phyloP scores from a whole-genome alignment of 176 grass and related monocot species.

The Ampelocalamus luodianensis region DNA sequence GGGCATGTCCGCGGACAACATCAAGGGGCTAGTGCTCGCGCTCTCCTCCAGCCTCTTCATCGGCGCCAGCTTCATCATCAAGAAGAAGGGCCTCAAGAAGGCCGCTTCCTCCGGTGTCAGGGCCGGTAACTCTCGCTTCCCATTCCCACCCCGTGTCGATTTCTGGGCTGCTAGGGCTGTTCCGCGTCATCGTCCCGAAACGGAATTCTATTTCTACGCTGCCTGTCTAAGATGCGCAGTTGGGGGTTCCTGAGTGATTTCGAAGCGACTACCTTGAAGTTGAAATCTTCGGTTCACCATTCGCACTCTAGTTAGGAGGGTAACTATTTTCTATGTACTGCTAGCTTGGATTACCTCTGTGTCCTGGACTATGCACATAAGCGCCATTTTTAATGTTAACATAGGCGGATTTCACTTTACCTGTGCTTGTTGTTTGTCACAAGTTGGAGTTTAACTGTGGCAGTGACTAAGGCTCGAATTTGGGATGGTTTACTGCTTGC shows the following conservation, averaged over 20 bases:
- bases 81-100: slow-evolving; percentile 98
- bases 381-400: neutral
- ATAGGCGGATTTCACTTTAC: neutral
- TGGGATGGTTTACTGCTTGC: neutral
- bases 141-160: neutral
- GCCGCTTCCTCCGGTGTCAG: slow-evolving; percentile 69
- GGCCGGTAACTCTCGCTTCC: slow-evolving; percentile 44
- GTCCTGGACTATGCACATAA: neutral
- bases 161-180: too few species aligned
- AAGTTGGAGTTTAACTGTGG: neutral
- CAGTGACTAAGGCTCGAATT: neutral
- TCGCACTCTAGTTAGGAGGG: neutral
- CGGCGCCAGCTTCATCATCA: slow-evolving; percentile 96
- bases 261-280: neutral
- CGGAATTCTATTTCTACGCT: neutral
- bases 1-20: slow-evolving; percentile 81
- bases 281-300: neutral
- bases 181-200: neutral
- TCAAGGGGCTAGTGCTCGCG: slow-evolving; percentile 71
- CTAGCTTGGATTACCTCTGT: neutral
- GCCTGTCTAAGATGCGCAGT: neutral
- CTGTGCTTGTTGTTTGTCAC: neutral
- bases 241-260: neutral
- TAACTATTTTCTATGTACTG: neutral
- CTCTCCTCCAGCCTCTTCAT: slow-evolving; percentile 93